phyloP scores from a whole-genome alignment of 1,284 basidiomycete species.

The Xerocomus subilludens region DNA sequence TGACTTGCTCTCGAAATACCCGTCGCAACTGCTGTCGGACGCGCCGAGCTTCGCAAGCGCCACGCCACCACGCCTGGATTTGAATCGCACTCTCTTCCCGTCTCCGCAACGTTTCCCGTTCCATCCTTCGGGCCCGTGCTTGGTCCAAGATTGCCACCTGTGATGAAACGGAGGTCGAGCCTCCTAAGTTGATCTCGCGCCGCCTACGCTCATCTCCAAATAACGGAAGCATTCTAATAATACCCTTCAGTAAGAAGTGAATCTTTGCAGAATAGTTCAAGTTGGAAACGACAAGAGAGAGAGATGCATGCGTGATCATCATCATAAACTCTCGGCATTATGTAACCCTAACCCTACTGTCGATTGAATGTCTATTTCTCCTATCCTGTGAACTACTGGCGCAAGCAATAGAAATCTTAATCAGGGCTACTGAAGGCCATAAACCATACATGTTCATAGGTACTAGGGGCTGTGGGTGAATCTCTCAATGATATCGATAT shows the following conservation, averaged over 20 bases:
- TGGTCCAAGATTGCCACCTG: constrained; percentile 69
- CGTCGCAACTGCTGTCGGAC: constrained; percentile 58
- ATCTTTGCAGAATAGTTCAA: constrained; percentile 7
- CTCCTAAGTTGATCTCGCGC: constrained; percentile 83
- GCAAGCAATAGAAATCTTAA: too few relatives aligned
- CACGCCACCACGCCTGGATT: constrained; percentile 79
- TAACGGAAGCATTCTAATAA: constrained; percentile 44
- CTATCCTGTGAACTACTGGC: too few relatives aligned
- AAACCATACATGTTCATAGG: too few relatives aligned
- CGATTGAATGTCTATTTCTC: too few relatives aligned
- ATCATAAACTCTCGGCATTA: too few relatives aligned
- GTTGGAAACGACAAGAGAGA: constrained; percentile 12
- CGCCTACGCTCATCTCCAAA: constrained; percentile 56
- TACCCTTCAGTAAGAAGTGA: not conserved
- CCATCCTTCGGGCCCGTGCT: constrained; percentile 67
- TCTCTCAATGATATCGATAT: constrained; percentile 37
- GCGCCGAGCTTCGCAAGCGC: constrained; percentile 56
- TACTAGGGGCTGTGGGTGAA: constrained; percentile 50
- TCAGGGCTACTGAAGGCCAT: too few relatives aligned
- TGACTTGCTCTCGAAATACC: constrained; percentile 57
- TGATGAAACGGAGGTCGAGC: constrained; percentile 62
- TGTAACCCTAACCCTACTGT: too few relatives aligned
- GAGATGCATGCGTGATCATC: too few relatives aligned
- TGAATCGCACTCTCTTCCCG: constrained; percentile 66
- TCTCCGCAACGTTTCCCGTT: constrained; percentile 66